Conservation (phyloP, 345 rosid genomes). For the Cochlearia excelsa region DNA sequence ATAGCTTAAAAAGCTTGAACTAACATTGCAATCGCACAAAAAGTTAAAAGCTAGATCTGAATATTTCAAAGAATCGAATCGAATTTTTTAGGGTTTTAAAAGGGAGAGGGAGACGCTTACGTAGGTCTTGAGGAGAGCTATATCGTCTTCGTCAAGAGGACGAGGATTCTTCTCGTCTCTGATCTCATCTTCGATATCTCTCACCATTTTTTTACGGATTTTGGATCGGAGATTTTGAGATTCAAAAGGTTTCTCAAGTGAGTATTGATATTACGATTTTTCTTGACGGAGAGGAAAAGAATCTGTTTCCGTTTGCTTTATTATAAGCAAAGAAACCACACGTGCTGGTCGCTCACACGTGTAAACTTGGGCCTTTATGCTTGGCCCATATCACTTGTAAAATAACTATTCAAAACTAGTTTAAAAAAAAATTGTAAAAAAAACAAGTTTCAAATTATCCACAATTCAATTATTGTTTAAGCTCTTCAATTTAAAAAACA, state of each 20-base stretch:
- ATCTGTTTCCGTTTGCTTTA: neutral
- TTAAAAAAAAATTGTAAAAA: too few species aligned
- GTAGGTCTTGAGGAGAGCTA: conserved; percentile 91
- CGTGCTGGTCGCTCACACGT: neutral
- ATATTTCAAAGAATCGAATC: neutral
- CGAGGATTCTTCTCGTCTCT: conserved; percentile 90
- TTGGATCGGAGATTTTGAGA: conserved; percentile 10
- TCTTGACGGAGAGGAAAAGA: neutral
- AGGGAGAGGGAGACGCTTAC: conserved; percentile 34
- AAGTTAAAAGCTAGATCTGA: conserved; percentile 13
- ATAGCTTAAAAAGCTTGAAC: conserved; percentile 3
- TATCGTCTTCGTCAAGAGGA: conserved; percentile 87
- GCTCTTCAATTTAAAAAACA: too few species aligned
- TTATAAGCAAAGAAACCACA: neutral
- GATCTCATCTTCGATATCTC: conserved; percentile 54
- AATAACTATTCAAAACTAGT: too few species aligned
- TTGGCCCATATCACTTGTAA: neutral
- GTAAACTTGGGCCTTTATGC: neutral
- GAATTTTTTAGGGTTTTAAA: neutral
- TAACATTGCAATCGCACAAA: conserved; percentile 2
- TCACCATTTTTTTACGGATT: conserved; percentile 33
- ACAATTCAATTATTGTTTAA: too few species aligned
- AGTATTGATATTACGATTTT: neutral
- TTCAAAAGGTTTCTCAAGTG: neutral
- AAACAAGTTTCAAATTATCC: too few species aligned